Percentiles rank a stretch among this genome's conserved stretches.
phyloP scores from a whole-genome alignment of 441 rosid species.

The Caryocar brasiliense region DNA sequence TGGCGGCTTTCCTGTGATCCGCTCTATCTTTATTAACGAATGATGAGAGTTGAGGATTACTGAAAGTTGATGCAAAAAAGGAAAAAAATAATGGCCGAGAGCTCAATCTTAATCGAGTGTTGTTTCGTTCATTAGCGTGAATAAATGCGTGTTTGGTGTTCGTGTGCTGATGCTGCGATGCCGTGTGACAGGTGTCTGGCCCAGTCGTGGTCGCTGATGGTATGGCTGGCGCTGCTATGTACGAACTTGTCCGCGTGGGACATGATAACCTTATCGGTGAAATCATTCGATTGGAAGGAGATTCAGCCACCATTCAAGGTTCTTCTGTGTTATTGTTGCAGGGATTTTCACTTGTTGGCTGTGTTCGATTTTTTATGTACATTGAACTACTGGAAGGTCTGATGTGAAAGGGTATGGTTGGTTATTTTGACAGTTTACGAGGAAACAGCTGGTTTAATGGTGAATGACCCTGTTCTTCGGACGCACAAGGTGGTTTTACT shows the following conservation, averaged over 20 bases:
- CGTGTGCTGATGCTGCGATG: not conserved
- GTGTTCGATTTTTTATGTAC: no score
- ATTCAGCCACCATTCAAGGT: slow-evolving; percentile 99
- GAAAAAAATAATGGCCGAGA: no score
- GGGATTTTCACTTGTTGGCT: not conserved
- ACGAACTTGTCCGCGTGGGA: slow-evolving; percentile 97
- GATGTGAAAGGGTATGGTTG: not conserved
- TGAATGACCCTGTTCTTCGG: slow-evolving; percentile 90
- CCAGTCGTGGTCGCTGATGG: slow-evolving; percentile 98
- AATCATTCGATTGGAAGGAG: slow-evolving; percentile 91
- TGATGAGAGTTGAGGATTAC: no score
- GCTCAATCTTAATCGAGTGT: no score
- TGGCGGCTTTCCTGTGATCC: no score
- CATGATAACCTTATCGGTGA: slow-evolving; percentile 91
- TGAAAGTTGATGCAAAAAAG: no score
- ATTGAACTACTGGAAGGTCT: no score
- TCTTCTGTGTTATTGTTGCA: not conserved
- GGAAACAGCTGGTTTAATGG: slow-evolving; percentile 91
- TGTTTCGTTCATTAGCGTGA: no score
- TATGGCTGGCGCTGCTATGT: slow-evolving; percentile 99
- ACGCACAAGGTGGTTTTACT: slow-evolving; percentile 57
- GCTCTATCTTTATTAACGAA: no score
- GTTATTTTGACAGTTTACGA: slow-evolving; percentile 58
- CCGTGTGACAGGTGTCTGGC: slow-evolving; percentile 69
- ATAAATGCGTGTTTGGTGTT: no score